Evolutionary conservation across 2,329 filamentous ascomycete genomes (phyloP), one percentile per base, ranked within the genome.

Genomic region (Colletotrichum salicis): DNA sequence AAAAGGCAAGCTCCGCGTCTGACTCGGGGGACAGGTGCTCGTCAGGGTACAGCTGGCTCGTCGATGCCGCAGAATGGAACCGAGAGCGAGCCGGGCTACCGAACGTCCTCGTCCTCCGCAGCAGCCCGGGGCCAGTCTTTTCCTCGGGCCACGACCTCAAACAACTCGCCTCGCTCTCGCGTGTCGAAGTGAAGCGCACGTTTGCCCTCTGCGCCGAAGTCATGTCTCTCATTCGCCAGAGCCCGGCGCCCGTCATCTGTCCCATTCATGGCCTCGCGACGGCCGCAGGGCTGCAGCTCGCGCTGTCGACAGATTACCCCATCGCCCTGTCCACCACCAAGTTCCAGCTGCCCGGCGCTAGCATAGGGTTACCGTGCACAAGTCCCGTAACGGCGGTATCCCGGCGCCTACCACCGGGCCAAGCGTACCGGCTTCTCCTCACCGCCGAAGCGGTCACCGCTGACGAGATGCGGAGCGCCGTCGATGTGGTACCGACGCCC

Each of bases 211-310:
- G 78, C 74, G 78, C 77, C 35, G 76, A 80, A 55, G 73, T 82
- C 61, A 79, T 79, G 78, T 56, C 73, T 4, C 76, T 82, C 15
- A 75, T 82, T 55, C 77, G 79, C 3, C 76, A 67, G 59, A 81
- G 78, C 35, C 80, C 80, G 0, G 77, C 75, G 5, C 75, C 77
- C 19, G 75, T 82, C 5, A 73, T 82, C 22, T 76, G 75, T 24
- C 75, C 77, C n/a, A 71, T 82, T 48, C 76, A 79, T 27, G 80
- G 79, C 2, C 75, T 78, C 19, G 79, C 79, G 10, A 76, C 79
- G 27, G 80, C 77, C 1, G 79, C 80, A 0, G 80, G 79, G 5
- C 76, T 76, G 59, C 79, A 81, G 75, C 78, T 82, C 22, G 80
- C 80, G 41, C 71, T 81, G 54, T 74, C 77, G 3, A 74, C 79